Evolutionary conservation across 768 basidiomycete species (phyloP), one percentile per base, ranked within the genome.

Genomic region (Gymnopilus dilepis): DNA sequence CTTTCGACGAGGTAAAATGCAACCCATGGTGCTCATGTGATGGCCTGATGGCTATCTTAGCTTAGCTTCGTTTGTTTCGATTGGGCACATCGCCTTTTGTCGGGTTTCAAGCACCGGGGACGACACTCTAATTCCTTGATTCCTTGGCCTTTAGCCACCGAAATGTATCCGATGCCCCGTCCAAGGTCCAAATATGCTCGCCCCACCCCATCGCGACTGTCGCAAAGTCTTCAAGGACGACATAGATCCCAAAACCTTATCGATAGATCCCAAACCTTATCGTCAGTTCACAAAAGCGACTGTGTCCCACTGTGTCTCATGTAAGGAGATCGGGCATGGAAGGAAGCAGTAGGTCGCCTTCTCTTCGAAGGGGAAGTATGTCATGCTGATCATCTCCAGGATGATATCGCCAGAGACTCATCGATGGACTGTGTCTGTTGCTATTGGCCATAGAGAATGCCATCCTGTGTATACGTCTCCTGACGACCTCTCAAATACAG

Each of bases 371-470:
- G 12, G 33, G 33, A 4, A 17, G 21, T 64, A 13, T 21, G 7
- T 11, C 33, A 34, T 34, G 12, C 33, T 34, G 33, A 34, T 28
- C 30, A 21, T 17, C 28, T 40, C 13, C 40, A 77, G 74, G 70
- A 76, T 56, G 63, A 50, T 15, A 75, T 76, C 57, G 58, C 69
- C 4, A n/a, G 66, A 31, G 60, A 73, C 11, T n/a, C 47, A 58
- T 55, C 66, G 6, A 64, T 56, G 6, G 0, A 80, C 77, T 0
- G 77, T 80, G 0, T 81, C 76, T 0, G 74, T 77, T n/a, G 74
- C 72, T 0, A 80, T 78, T 0, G 76, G 77, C 1, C 73, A 79
- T 48, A 68, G 76, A 40, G 75, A 79, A 33, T 78, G 75, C 41
- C 72, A 80, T 55, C 78, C 75, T 0, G 61, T 77, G 0, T 80